Evolutionary conservation across 108 stramenopile genomes (phyloP).

Genomic region (Skeletonema potamos): DNA sequence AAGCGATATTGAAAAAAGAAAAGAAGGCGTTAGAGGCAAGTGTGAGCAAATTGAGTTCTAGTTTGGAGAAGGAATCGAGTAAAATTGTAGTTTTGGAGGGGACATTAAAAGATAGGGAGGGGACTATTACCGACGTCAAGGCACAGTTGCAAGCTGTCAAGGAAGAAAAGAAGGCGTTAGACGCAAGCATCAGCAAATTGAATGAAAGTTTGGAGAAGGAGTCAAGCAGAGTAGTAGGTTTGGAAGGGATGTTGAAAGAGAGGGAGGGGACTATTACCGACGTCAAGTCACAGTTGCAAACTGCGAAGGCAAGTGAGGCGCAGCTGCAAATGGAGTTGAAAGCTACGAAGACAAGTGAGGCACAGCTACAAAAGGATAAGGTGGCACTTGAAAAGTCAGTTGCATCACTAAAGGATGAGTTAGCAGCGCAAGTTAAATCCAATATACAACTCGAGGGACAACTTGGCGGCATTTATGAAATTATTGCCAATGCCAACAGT

Average conservation of each 20-base stretch:
- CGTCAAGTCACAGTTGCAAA: background rate
- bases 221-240: background rate
- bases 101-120: background rate
- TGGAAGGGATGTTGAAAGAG: background rate
- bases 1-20: background rate
- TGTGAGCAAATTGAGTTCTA: too few species aligned
- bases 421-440: background rate
- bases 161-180: too few species aligned
- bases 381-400: background rate
- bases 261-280: background rate
- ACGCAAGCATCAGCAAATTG: too few species aligned
- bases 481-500: background rate
- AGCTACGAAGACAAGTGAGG: background rate
- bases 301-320: background rate
- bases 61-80: background rate
- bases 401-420: background rate
- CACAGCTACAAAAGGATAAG: too few species aligned
- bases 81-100: background rate
- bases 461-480: background rate
- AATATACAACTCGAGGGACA: background rate
- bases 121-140: background rate
- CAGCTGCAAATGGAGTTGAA: background rate
- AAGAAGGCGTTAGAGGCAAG: background rate
- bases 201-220: background rate
- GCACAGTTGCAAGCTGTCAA: background rate